phyloP scores from a whole-genome alignment of 2,329 filamentous ascomycete genomes.

The Emericellopsis atlantica region DNA sequence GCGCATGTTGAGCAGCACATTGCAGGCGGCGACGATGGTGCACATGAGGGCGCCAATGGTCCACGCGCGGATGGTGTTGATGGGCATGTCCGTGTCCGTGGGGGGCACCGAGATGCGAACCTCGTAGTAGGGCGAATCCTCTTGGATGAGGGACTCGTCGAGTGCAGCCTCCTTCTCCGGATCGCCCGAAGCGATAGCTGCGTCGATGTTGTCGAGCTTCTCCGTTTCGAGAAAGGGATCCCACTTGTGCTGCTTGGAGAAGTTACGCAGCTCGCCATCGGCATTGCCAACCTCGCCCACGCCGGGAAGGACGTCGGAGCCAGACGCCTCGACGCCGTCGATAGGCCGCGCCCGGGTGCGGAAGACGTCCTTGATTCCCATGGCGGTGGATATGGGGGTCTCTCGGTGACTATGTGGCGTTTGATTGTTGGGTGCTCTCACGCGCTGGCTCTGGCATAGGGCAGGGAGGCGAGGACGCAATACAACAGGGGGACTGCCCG shows the following conservation, averaged over 20 bases:
- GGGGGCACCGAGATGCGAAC: constrained; percentile 15
- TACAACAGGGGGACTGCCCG: no score
- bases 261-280: no score
- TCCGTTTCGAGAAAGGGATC: constrained; percentile 40
- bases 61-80: constrained; percentile 48
- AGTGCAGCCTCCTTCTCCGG: constrained; percentile 25
- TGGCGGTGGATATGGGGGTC: no score
- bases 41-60: constrained; percentile 42
- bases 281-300: no score
- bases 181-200: constrained; percentile 25
- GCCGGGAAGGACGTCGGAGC: no score
- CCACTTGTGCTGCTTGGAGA: constrained; percentile 25
- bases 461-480: no score
- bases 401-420: no score
- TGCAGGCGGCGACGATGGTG: constrained; percentile 43
- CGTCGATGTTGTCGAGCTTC: constrained; percentile 34
- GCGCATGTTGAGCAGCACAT: constrained; percentile 37
- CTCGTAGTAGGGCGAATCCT: constrained; percentile 29
- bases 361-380: no score
- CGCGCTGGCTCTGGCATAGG: no score
- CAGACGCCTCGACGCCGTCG: no score
- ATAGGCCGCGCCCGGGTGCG: no score
- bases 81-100: constrained; percentile 35
- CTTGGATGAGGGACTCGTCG: constrained; percentile 27
- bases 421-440: no score